Conservation (phyloP, 2,329 filamentous ascomycete genomes). For the Thielaviopsis populi region DNA sequence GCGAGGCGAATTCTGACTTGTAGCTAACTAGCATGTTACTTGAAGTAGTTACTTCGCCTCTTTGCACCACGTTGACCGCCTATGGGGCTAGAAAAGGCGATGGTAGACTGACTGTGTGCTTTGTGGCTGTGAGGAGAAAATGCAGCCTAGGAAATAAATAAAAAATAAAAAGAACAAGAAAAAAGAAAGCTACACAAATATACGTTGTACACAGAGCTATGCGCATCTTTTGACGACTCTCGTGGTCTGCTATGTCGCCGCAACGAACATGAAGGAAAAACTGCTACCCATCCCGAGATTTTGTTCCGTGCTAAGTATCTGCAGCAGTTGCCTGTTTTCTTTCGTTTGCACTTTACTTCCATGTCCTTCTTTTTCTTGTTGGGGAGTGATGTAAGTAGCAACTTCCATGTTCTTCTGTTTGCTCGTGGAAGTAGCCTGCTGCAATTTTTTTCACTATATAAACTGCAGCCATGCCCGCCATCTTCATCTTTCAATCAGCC, state of each 20-base stretch:
- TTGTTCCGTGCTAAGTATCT: not conserved
- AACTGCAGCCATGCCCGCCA: not conserved
- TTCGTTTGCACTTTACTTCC: not conserved
- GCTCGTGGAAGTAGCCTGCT: not conserved
- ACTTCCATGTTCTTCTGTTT: not conserved
- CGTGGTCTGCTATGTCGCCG: not conserved
- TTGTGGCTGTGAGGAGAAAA: not conserved
- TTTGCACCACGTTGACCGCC: not conserved
- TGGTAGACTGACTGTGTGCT: not conserved
- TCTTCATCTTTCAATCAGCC: not conserved
- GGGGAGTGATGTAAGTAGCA: not conserved
- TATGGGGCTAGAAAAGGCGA: too few species aligned
- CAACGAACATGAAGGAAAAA: not conserved
- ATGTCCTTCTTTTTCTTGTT: not conserved
- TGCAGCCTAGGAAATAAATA: too few species aligned
- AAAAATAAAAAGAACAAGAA: too few species aligned
- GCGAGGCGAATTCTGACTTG: not conserved
- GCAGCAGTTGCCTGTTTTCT: not conserved
- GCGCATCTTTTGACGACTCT: not conserved
- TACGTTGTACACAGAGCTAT: not conserved
- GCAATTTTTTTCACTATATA: not conserved
- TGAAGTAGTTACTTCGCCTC: not conserved
- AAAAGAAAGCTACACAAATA: not conserved
- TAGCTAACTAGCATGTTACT: not conserved
- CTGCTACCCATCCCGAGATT: not conserved